phyloP scores from a whole-genome alignment of 768 basidiomycete species.

The Cystofilobasidium bisporidii region DNA sequence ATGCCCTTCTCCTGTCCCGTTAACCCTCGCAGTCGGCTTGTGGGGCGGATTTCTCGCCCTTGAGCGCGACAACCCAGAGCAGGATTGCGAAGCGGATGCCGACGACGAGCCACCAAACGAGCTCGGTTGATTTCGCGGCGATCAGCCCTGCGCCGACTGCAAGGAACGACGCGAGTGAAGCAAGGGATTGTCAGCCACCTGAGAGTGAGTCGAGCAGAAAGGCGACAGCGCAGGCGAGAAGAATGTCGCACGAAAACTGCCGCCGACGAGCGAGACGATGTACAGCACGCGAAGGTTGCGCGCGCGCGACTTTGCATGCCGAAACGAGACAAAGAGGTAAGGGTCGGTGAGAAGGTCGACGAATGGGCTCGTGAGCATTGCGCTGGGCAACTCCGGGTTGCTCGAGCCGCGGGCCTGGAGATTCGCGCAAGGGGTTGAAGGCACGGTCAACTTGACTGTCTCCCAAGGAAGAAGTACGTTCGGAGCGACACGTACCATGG shows the following conservation, averaged over 20 bases:
- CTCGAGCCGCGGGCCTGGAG: not conserved
- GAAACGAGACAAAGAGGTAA: conserved; percentile 4
- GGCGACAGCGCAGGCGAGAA: not conserved
- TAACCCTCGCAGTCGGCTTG: not conserved
- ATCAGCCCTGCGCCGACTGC: not conserved
- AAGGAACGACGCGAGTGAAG: not conserved
- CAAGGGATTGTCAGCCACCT: not conserved
- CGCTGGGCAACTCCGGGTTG: not conserved
- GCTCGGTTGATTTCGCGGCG: not conserved
- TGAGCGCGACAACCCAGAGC: conserved; percentile 37
- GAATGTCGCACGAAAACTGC: conserved; percentile 8
- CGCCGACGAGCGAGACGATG: conserved; percentile 14
- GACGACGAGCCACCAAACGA: conserved; percentile 32
- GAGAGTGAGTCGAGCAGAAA: not conserved
- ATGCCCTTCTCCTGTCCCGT: too few species aligned
- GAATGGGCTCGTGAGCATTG: conserved; percentile 22
- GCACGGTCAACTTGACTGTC: not conserved
- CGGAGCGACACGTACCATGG: conserved; percentile 18
- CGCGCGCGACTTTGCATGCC: not conserved
- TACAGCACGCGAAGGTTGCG: conserved; percentile 9
- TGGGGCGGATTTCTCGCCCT: conserved; percentile 38
- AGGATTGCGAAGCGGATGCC: conserved; percentile 36
- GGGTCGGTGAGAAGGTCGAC: conserved; percentile 19
- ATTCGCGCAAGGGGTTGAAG: not conserved
- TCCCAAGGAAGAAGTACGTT: too few species aligned